These are phyloP conservation scores for Lentinula guzmanii DNA, from an alignment of 768 basidiomycete genomes.

Conservation along the genomic window DNA sequence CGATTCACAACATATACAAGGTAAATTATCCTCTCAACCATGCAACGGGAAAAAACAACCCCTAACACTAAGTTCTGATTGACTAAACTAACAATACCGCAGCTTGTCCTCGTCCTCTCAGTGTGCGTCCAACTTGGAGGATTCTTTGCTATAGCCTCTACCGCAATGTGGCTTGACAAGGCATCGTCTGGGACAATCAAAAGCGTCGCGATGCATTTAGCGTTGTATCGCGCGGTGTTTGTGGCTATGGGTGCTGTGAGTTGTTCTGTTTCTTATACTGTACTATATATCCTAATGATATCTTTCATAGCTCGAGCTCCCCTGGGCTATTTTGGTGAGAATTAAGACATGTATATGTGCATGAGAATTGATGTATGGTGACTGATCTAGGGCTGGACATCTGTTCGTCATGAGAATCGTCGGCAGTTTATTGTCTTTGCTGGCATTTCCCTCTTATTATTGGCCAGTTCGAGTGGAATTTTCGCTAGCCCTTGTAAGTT, in stretches of 20 bases:
- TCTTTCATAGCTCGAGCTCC: constrained; percentile 29
- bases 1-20: constrained; percentile 42
- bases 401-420: constrained; percentile 38
- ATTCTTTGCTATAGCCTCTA: constrained; percentile 43
- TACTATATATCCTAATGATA: neutral
- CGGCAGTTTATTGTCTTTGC: constrained; percentile 32
- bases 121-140: constrained; percentile 40
- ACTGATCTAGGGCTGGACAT: constrained; percentile 38
- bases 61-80: neutral
- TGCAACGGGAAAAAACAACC: too few relatives aligned
- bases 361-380: neutral
- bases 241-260: constrained; percentile 34
- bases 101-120: constrained; percentile 46
- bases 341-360: neutral
- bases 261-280: neutral
- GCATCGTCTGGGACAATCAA: constrained; percentile 29
- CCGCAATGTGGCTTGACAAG: constrained; percentile 45
- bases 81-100: neutral
- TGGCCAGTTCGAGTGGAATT: constrained; percentile 33
- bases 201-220: constrained; percentile 25
- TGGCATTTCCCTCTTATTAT: constrained; percentile 28
- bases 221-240: constrained; percentile 36
- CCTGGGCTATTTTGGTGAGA: constrained; percentile 42
- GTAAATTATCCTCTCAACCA: constrained; percentile 15
- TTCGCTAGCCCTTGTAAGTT: constrained; percentile 36